Evolutionary conservation across 176 grass and related monocot genomes (phyloP), one percentile per base, ranked within the genome.

Genomic region (Pontederia paniculata): DNA sequence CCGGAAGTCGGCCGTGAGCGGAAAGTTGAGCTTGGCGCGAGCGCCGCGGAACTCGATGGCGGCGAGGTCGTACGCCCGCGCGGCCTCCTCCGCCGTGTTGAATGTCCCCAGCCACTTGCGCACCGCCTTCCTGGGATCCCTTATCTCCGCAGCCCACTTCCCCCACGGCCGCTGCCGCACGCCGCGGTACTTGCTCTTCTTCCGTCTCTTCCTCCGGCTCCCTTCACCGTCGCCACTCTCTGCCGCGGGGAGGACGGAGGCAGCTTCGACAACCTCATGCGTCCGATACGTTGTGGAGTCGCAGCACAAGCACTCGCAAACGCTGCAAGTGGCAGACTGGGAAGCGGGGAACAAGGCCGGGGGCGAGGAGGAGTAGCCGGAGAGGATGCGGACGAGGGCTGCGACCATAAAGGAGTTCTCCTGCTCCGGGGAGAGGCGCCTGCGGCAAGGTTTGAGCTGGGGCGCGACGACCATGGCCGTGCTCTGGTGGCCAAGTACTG

Each of bases 101-200:
- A 95, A 95, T 0, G 89, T 95, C 1, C 89, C 89, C 0, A 95
- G 81, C 89, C 89, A 95, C 55, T 89, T 89, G 49, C 85, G 78
- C 54, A 89, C 89, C 0, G 89, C 85, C 2, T 76, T 72, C 37
- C 72, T 86, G 0, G 91, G 91, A 73, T 97, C 91, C 0, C 91
- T 82, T 63, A 97, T 97, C 71, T 97, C 91, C 14, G 91, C 86
- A 2, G 86, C 91, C 91, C 91, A 97, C 68, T 97, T 97, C 0
- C 91, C 90, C 91, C 91, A 97, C 2, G 91, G 91, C 12, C 91
- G 62, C 65, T 87, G 91, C 49, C 91, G 70, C 44, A 97, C 91
- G 45, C 91, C 91, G 17, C 91, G 69, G 77, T 87, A 97, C 65
- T 69, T 81, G 67, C 72, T 95, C 81, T 95, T 95, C 54, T 84